Conservation (phyloP, 306 rosid species). For the Amphicarpaea edgeworthii region DNA sequence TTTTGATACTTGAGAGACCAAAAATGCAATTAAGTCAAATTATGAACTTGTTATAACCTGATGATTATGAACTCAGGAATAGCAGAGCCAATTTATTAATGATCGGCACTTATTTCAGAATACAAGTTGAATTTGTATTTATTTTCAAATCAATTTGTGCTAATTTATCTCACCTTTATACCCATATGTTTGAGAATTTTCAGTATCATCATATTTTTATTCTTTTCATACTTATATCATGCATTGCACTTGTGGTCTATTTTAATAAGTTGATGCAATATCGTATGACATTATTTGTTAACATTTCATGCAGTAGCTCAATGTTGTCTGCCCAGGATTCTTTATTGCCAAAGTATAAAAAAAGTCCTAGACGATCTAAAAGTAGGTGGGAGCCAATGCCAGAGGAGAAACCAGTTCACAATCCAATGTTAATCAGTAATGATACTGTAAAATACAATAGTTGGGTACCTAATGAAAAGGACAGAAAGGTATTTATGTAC, state of each 20-base stretch:
- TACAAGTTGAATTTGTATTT: background rate
- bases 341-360: constrained; percentile 65
- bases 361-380: constrained; percentile 86
- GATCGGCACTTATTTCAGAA: constrained; percentile 4
- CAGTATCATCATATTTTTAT: background rate
- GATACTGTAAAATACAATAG: constrained; percentile 60
- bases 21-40: too few species aligned
- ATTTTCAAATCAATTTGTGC: constrained; percentile 10
- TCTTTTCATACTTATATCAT: background rate
- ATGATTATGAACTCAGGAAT: background rate
- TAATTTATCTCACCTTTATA: background rate
- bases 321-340: constrained; percentile 55
- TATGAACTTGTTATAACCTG: background rate
- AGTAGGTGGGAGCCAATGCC: constrained; percentile 99
- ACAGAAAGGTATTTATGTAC: constrained; percentile 70
- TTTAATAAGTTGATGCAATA: background rate
- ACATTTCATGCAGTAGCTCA: constrained; percentile 58
- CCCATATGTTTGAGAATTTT: constrained; percentile 13
- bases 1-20: background rate
- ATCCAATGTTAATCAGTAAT: constrained; percentile 51
- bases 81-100: background rate
- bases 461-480: constrained; percentile 71
- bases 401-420: constrained; percentile 76
- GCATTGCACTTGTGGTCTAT: background rate
- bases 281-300: constrained; percentile 13